These are phyloP conservation scores for Punica granatum DNA, from an alignment of 345 rosid species.

Conservation along the genomic window DNA sequence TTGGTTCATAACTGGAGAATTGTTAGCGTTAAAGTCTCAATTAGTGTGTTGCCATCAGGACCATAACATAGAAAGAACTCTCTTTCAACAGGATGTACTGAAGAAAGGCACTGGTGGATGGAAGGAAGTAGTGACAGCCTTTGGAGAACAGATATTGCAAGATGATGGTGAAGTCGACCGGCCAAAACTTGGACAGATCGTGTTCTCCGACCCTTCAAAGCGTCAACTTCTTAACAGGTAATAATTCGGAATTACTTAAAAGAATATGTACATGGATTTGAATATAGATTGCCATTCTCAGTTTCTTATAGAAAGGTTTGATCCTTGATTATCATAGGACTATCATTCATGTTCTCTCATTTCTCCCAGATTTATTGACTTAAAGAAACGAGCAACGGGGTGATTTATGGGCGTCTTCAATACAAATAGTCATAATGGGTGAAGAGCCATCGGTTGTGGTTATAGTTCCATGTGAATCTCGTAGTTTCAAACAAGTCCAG, in stretches of 20 bases:
- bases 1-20: not conserved
- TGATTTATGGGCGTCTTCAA: not conserved
- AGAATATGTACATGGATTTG: no score
- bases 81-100: conserved; percentile 42
- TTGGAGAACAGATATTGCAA: conserved; percentile 54
- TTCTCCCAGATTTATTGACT: not conserved
- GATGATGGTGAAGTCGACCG: conserved; percentile 60
- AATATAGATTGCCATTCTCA: not conserved
- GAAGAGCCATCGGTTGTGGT: not conserved
- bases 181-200: conserved; percentile 65
- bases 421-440: not conserved
- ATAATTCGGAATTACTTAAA: not conserved
- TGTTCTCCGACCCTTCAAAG: conserved; percentile 70
- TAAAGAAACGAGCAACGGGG: not conserved
- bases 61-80: not conserved
- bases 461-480: not conserved
- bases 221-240: conserved; percentile 83
- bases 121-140: conserved; percentile 49
- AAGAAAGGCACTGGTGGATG: conserved; percentile 59
- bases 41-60: no score
- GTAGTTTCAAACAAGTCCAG: not conserved
- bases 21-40: not conserved
- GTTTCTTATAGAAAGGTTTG: not conserved
- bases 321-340: not conserved
- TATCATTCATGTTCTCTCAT: not conserved